Evolutionary conservation across 2,329 filamentous ascomycete genomes (phyloP).

Genomic region (Fonsecaea multimorphosa): DNA sequence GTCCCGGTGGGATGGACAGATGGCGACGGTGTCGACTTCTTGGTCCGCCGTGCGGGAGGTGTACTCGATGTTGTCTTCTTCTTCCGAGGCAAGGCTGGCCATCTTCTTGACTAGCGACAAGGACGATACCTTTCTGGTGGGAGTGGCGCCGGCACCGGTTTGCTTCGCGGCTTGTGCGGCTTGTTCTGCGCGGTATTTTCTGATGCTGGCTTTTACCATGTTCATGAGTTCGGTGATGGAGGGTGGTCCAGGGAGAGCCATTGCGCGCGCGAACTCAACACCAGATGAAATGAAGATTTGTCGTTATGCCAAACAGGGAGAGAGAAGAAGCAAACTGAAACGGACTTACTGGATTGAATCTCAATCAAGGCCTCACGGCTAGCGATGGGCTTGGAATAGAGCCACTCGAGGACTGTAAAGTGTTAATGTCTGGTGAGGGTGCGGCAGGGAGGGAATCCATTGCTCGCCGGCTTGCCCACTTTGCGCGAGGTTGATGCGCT

Average conservation of each 20-base stretch:
- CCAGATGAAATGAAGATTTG: not conserved
- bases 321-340: not conserved
- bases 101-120: conserved; percentile 15
- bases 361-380: not conserved
- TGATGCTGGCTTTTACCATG: conserved; percentile 26
- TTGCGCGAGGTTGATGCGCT: not conserved
- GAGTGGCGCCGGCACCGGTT: not conserved
- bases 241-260: conserved; percentile 18
- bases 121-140: not conserved
- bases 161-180: not conserved
- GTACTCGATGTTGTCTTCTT: conserved; percentile 22
- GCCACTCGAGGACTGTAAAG: not conserved
- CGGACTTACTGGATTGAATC: not conserved
- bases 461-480: not conserved
- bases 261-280: conserved; percentile 16
- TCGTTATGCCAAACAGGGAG: not conserved
- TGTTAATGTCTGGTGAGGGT: not conserved
- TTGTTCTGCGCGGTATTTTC: conserved; percentile 17
- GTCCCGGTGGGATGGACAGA: conserved; percentile 33
- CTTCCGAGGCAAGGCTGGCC: conserved; percentile 3
- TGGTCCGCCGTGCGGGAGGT: conserved; percentile 30
- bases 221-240: conserved; percentile 28
- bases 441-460: not conserved
- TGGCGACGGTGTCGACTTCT: conserved; percentile 36
- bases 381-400: not conserved